Base-by-base conservation (phyloP, 2,329 filamentous ascomycete genomes). In the Balansia obtecta region DNA sequence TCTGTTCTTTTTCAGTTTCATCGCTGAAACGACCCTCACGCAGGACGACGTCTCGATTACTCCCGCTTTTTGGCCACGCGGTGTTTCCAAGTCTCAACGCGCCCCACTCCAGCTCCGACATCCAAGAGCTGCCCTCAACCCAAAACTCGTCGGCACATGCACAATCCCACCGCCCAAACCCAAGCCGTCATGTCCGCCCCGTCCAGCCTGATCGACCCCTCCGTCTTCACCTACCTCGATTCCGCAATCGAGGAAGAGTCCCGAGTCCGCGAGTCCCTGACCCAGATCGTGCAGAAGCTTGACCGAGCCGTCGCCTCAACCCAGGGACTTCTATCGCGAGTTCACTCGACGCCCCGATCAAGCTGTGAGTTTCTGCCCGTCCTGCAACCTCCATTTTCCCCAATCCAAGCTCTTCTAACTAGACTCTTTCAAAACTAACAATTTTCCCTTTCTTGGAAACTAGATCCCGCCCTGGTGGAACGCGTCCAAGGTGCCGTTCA, bases 1-100 rank as follows among this genome's bases (percentile, higher is more conserved):
- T 86, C 83, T 87, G 85, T 89, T 89, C 85, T 89, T 88, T 88
- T 86, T 87, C 83, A 89, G 86, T 88, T 89, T 90, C 88, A 89
- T 88, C 82, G 85, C 85, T 89, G 84, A 85, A 86, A 88, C 77
- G 77, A 74, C 74, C 75, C 80, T 79, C n/a, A 85, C 72, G 74
- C 79, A 74, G 73, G 73, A 74, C 75, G 73, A 74, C 75, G 45
- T 76, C 74, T 74, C 80, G 82, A 86, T 89, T 89, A 86, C 79
- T 80, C 82, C 75, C 76, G 87, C n/a, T 90, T 68, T 68, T 68
- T 67, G 63, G 57, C 32, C 45, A 22, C 41, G 43, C 22, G 61
- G 57, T 68, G 58, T 63, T 61, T 41, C 15, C 32, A 33, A 18
- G 43, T 42, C 5, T 20, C 11, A 37, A 11, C 45, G 2, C 10